Conservation (phyloP, 208 protist genomes). For the Leishmania tropica region DNA sequence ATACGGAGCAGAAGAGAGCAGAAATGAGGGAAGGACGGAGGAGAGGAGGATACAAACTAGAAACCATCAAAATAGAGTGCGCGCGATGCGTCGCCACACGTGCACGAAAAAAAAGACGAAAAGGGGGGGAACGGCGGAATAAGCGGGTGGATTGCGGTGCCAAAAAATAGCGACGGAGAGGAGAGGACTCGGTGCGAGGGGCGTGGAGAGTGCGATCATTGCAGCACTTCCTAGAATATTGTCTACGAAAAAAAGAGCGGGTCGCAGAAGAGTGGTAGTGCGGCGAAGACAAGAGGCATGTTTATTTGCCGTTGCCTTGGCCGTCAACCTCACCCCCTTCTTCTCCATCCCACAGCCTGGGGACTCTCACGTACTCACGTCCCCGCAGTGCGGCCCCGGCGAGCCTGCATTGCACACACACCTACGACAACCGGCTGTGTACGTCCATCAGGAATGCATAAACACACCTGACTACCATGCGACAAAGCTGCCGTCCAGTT, state of each 20-base stretch:
- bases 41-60: background rate
- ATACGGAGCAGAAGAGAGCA: background rate
- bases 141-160: background rate
- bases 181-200: background rate
- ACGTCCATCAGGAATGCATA: background rate
- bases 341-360: background rate
- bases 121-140: background rate
- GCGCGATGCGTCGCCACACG: background rate
- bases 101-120: background rate
- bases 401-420: background rate
- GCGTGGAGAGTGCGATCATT: background rate
- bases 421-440: background rate
- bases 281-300: background rate
- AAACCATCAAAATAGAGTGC: background rate
- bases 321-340: background rate
- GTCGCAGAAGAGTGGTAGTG: background rate
- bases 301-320: background rate
- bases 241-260: background rate
- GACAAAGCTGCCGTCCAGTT: too few species aligned
- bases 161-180: background rate
- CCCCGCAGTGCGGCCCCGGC: background rate
- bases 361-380: background rate
- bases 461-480: background rate
- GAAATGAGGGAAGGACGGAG: background rate
- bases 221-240: background rate